Evolutionary conservation across 1,284 basidiomycete genomes (phyloP).

Genomic region (Ustanciosporium gigantosporum): DNA sequence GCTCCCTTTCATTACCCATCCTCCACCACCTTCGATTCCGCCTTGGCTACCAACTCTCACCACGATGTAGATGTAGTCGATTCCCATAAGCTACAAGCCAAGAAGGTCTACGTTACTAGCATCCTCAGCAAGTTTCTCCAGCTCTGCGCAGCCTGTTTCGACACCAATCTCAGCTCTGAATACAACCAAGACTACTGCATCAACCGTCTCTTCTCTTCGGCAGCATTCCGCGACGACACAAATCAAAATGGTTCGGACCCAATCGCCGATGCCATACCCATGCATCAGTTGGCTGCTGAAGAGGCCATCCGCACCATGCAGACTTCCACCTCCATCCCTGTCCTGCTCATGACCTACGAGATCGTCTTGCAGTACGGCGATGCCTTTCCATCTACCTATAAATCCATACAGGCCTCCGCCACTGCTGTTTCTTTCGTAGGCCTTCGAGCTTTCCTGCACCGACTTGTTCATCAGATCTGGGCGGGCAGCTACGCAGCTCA

Average conservation of each 20-base stretch:
- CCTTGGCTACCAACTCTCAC: too few relatives aligned
- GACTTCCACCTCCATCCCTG: constrained; percentile 76
- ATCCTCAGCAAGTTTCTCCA: constrained; percentile 41
- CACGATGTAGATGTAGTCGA: too few relatives aligned
- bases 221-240: constrained; percentile 21
- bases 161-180: constrained; percentile 26
- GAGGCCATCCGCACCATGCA: constrained; percentile 39
- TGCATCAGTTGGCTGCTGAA: constrained; percentile 34
- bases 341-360: constrained; percentile 77
- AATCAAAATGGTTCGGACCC: neutral
- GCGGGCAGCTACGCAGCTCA: constrained; percentile 57
- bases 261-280: constrained; percentile 1
- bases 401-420: constrained; percentile 30
- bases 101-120: constrained; percentile 25
- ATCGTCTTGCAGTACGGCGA: constrained; percentile 75
- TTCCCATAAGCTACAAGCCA: constrained; percentile 8
- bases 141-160: constrained; percentile 44
- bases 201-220: constrained; percentile 36
- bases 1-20: constrained; percentile 18
- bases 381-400: constrained; percentile 30
- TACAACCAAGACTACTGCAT: constrained; percentile 45
- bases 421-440: constrained; percentile 22
- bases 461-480: constrained; percentile 58
- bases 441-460: constrained; percentile 41
- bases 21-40: neutral